Evolutionary conservation across 371 early-diverging fungal genomes (phyloP), one percentile per base, ranked within the genome.

Genomic region (Mucor sp.): DNA sequence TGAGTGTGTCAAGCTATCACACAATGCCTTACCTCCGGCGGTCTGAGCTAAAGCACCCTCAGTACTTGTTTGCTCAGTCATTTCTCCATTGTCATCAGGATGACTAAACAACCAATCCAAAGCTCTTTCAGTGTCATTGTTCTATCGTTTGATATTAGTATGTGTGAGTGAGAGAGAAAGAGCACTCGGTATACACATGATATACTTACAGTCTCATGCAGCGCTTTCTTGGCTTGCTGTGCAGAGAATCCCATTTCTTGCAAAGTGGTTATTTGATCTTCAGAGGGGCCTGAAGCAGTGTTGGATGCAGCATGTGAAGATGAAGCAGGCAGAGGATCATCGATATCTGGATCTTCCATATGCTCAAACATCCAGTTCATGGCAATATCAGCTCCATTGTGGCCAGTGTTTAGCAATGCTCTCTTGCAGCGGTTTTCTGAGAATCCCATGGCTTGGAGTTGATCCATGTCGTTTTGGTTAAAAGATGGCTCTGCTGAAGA

Each of bases 341-440:
- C 84, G 48, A 84, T 78, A 64, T 77, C 81, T 48, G 96, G 86
- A 76, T 96, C 97, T 23, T 98, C 99, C 93, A 97, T 95, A 67
- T 97, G 95, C 71, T 94, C 95, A 81, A 97, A 91, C 33, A 97
- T 70, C 96, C 97, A 97, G 67, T 89, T 88, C 94, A 96, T 94
- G 1, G 98, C 99, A 1, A 83, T 79, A 37, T 98, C 98, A 0
- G 92, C 86, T 4, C 92, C 94, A 59, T 81, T 77, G 73, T 95
- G 92, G 8, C 93, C 94, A 5, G 95, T 95, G 32, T 84, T 85
- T 27, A 89, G 47, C 33, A 98, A 72, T 0, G 97, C 97, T 60
- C 92, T 90, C 61, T 87, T 86, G 70, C 94, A 92, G 41, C 95
- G 86, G 58, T 84, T 84, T 67, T 92, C 89, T 4, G 96, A 89